phyloP scores from a whole-genome alignment of 2,329 filamentous ascomycete genomes.

The Amphichorda felina region DNA sequence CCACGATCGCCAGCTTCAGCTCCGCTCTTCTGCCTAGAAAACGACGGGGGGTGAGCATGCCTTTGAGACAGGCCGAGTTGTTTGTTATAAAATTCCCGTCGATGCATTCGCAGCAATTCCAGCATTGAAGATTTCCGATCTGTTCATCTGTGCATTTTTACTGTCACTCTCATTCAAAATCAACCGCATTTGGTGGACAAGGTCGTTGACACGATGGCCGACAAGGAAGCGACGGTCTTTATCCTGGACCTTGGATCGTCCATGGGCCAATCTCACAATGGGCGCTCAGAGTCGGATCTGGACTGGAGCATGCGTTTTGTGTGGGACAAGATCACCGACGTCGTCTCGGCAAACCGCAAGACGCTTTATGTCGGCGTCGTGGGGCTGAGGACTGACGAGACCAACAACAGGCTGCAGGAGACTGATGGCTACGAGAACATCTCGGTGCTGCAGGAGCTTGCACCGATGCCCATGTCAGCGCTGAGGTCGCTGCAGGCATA shows the following conservation, averaged over 20 bases:
- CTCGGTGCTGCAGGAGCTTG: conserved; percentile 60
- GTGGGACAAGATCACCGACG: conserved; percentile 77
- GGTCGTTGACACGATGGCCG: conserved; percentile 56
- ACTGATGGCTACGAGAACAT: conserved; percentile 74
- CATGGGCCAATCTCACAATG: conserved; percentile 65
- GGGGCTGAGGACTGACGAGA: conserved; percentile 70
- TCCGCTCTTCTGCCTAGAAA: conserved; percentile 9
- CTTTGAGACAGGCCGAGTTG: not conserved
- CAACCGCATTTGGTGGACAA: too few relatives aligned
- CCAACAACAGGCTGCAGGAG: conserved; percentile 54
- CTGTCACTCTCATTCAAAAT: too few relatives aligned
- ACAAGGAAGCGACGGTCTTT: conserved; percentile 88
- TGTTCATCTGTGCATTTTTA: too few relatives aligned
- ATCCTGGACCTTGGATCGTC: conserved; percentile 78
- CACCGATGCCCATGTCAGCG: conserved; percentile 50
- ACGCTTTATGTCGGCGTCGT: conserved; percentile 67
- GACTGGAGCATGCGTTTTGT: conserved; percentile 87
- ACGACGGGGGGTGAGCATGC: not conserved
- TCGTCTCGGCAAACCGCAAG: conserved; percentile 54
- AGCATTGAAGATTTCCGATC: too few relatives aligned
- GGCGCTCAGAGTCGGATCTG: conserved; percentile 66
- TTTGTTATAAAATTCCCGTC: not conserved
- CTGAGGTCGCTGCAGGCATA: conserved; percentile 51
- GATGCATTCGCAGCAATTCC: too few relatives aligned
- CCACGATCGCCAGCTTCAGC: conserved; percentile 1